phyloP scores from a whole-genome alignment of 2,329 filamentous ascomycete species.

The Aspergillus melleus region DNA sequence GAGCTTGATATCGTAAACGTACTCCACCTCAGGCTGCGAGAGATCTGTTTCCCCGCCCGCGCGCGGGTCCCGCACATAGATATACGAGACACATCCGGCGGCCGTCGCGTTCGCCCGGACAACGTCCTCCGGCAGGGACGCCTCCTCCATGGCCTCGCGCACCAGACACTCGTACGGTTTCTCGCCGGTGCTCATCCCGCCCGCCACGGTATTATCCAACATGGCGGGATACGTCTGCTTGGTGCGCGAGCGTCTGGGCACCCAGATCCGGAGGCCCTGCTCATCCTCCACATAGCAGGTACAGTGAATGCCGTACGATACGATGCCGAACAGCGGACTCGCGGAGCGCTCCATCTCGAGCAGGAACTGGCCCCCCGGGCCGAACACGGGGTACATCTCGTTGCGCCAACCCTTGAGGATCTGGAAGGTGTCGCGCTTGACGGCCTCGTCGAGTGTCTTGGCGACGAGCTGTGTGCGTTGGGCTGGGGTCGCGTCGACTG shows the following conservation, averaged over 20 bases:
- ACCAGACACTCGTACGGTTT: slow-evolving; percentile 77
- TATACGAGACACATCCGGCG: slow-evolving; percentile 77
- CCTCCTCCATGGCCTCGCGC: slow-evolving; percentile 87
- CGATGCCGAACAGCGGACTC: slow-evolving; percentile 70
- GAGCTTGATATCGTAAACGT: slow-evolving; percentile 85
- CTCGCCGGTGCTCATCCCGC: slow-evolving; percentile 79
- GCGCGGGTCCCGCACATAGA: slow-evolving; percentile 72
- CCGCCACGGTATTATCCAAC: slow-evolving; percentile 91
- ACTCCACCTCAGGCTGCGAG: slow-evolving; percentile 88
- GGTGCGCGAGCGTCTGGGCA: slow-evolving; percentile 69
- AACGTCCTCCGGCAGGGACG: slow-evolving; percentile 69
- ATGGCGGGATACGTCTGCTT: slow-evolving; percentile 92
- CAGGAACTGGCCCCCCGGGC: slow-evolving; percentile 56
- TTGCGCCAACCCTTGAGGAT: slow-evolving; percentile 77
- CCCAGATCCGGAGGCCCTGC: slow-evolving; percentile 74
- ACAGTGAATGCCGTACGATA: slow-evolving; percentile 80
- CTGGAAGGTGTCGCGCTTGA: slow-evolving; percentile 68
- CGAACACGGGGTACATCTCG: slow-evolving; percentile 78
- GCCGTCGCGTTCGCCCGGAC: slow-evolving; percentile 62
- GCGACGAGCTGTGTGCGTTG: slow-evolving; percentile 61
- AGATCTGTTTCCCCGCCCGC: slow-evolving; percentile 79
- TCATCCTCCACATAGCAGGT: slow-evolving; percentile 65
- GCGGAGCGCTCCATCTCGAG: slow-evolving; percentile 78
- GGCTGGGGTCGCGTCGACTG: slow-evolving; percentile 58
- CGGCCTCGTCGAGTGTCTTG: slow-evolving; percentile 66